These are phyloP conservation scores for Acaromyces ingoldii DNA, from an alignment of 1,284 basidiomycete species.

Conservation along the genomic window DNA sequence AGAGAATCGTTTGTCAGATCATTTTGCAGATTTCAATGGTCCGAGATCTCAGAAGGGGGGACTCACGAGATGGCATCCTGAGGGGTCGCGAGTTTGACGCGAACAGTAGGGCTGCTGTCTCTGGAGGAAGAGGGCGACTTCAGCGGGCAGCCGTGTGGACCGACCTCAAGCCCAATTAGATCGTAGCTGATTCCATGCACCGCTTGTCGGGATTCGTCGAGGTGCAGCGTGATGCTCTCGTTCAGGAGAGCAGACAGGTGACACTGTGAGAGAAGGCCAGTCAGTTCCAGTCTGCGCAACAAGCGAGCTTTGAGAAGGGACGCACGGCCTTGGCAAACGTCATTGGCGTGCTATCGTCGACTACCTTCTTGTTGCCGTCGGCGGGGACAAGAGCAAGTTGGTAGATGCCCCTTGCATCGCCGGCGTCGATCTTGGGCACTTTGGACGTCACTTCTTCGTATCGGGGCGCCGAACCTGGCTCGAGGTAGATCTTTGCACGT, in stretches of 20 bases:
- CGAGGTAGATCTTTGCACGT: too few species aligned
- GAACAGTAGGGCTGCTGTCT: background rate
- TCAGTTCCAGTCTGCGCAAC: background rate
- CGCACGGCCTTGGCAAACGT: conserved; percentile 5
- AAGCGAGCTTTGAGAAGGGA: background rate
- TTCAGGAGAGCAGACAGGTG: background rate
- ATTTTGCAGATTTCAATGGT: background rate
- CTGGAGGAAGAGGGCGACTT: background rate
- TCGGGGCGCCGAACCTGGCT: too few species aligned
- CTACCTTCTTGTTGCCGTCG: background rate
- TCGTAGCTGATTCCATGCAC: background rate
- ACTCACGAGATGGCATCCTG: background rate
- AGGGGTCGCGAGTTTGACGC: background rate
- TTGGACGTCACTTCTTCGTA: too few species aligned
- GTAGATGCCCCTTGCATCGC: too few species aligned
- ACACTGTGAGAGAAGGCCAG: background rate
- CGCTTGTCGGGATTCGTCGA: background rate
- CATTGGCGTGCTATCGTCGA: background rate
- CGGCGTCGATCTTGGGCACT: too few species aligned
- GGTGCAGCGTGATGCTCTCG: conserved; percentile 1
- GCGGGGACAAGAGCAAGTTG: conserved; percentile 1
- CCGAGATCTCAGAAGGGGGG: background rate
- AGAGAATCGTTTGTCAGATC: background rate
- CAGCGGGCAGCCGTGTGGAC: background rate
- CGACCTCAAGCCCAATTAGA: background rate